Base-by-base conservation (phyloP, 768 basidiomycete species). In the Boletus reticuloceps region DNA sequence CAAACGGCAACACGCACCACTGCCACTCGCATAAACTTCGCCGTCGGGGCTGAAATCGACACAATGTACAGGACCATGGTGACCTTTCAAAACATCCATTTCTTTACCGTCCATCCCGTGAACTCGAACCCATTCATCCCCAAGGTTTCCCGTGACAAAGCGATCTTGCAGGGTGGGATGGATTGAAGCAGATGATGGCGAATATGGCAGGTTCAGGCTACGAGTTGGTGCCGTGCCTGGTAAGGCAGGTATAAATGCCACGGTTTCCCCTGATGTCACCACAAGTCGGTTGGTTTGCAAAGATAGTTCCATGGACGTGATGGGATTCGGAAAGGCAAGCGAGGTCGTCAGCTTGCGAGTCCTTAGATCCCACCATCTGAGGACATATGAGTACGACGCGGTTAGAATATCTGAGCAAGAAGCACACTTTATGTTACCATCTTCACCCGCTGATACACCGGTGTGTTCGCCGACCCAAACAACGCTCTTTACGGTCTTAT, bases 31-130 rank as follows among this genome's bases (percentile, higher is more conserved):
- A 70, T 92, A 98, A 79, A 97, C 83, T 77, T 98, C 97, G 22
- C 96, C 96, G 69, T 98, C 96, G 1, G 96, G 96, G 67, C 89
- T 92, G 72, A 88, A 96, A 64, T 91, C 88, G 45, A 96, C 88
- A 51, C 91, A 92, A 64, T 96, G 94, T 17, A 98, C 95, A 19
- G 96, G 95, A 22, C 96, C 97, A 68, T 98, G 97, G 66, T 98
- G 97, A 5, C 96, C 96, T 72, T 97, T 96, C 54, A 94, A 80
- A 31, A 97, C 82, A 54, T 98, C 96, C 59, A 82, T 75, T 75
- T 99, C 95, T 70, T 88, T 86, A 2, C 96, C 97, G 32, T 89
- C 83, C 66, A 95, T 85, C 16, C 88, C 89, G 69, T 98, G 94
- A 31, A 98, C 84, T 36, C 96, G 81, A 43, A 99, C 94, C 97